phyloP scores from a whole-genome alignment of 1,284 basidiomycete genomes.

The Rhizopogon parksii region DNA sequence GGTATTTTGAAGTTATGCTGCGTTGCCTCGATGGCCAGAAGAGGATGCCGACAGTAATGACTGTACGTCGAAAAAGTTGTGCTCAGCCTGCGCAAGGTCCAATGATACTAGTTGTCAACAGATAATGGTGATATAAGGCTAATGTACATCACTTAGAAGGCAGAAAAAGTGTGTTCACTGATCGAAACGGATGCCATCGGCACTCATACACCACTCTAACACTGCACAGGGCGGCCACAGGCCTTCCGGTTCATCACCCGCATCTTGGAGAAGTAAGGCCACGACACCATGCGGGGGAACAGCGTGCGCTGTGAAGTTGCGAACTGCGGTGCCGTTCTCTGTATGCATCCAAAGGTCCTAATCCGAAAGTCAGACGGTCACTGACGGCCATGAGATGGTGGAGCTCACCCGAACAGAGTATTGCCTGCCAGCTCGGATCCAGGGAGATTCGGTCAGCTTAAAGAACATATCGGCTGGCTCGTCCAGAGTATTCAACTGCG shows the following conservation, averaged over 20 bases:
- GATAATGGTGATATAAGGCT: background rate
- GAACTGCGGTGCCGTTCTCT: conserved; percentile 57
- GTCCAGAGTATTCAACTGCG: conserved; percentile 47
- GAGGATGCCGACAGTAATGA: background rate
- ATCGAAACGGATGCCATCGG: conserved; percentile 27
- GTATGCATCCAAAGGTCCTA: conserved; percentile 67
- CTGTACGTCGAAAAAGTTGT: background rate
- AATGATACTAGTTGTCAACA: background rate
- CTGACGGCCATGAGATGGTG: background rate
- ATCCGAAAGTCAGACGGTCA: background rate
- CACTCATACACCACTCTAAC: conserved; percentile 36
- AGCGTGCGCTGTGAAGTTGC: conserved; percentile 50
- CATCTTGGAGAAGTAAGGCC: conserved; percentile 57
- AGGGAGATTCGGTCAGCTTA: conserved; percentile 61
- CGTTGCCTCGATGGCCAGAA: background rate
- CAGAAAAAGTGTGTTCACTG: background rate
- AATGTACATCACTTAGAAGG: background rate
- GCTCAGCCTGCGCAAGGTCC: background rate
- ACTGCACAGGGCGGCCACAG: conserved; percentile 41
- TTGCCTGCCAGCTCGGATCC: conserved; percentile 59
- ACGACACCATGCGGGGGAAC: conserved; percentile 68
- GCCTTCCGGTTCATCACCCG: conserved; percentile 56
- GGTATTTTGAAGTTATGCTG: no score
- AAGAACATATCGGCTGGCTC: conserved; percentile 52
- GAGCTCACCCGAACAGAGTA: conserved; percentile 49